These are phyloP conservation scores for Kregervanrija delftensis DNA, from an alignment of 805 yeast genomes.

Conservation along the genomic window DNA sequence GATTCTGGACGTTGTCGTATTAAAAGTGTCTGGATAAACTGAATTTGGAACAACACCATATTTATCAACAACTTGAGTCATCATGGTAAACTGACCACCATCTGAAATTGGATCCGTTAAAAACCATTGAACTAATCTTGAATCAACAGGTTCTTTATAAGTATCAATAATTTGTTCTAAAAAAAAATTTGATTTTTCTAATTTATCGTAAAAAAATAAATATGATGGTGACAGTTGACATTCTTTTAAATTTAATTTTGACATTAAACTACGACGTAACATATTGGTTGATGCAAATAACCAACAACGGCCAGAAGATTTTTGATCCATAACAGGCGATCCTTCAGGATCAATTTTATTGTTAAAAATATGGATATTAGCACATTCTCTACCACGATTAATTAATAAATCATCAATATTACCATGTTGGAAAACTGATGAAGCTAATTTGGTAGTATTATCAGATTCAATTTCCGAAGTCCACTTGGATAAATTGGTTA, in stretches of 20 bases:
- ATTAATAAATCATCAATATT: conserved; percentile 35
- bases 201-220: conserved; percentile 77
- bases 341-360: conserved; percentile 42
- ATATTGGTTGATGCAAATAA: conserved; percentile 77
- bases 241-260: conserved; percentile 54
- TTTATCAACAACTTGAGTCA: conserved; percentile 66
- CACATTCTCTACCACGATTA: conserved; percentile 26
- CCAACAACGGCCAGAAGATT: conserved; percentile 81
- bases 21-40: conserved; percentile 60
- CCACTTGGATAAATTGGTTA: conserved; percentile 21
- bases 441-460: conserved; percentile 25
- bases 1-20: conserved; percentile 42
- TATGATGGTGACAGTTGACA: conserved; percentile 76
- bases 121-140: conserved; percentile 62
- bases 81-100: conserved; percentile 89
- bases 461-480: conserved; percentile 21
- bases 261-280: conserved; percentile 56
- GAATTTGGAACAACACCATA: conserved; percentile 77
- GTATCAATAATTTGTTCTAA: conserved; percentile 72
- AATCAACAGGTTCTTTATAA: conserved; percentile 55
- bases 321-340: conserved; percentile 66
- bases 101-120: conserved; percentile 64
- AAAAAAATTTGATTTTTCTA: conserved; percentile 78
- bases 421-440: conserved; percentile 26
- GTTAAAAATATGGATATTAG: conserved; percentile 34